Evolutionary conservation across 768 basidiomycete genomes (phyloP).

Genomic region (Agrocybe praecox): DNA sequence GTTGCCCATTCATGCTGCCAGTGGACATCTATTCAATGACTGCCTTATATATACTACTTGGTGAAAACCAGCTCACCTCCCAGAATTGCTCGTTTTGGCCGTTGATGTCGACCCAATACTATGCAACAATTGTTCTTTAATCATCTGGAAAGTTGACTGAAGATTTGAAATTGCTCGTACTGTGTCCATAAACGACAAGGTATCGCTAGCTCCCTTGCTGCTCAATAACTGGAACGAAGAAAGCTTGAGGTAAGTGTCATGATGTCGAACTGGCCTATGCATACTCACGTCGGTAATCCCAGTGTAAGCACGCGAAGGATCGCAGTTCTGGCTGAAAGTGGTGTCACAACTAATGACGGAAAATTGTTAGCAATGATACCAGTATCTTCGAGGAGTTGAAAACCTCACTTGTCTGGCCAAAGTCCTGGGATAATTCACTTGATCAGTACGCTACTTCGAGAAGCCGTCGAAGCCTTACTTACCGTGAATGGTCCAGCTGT

Average conservation of each 20-base stretch:
- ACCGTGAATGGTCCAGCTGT: conserved; percentile 82
- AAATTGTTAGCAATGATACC: neutral
- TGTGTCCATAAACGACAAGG: conserved; percentile 58
- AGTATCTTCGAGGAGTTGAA: neutral
- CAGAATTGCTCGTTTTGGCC: conserved; percentile 67
- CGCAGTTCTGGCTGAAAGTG: conserved; percentile 36
- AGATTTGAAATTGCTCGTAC: conserved; percentile 19
- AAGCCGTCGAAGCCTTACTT: too few species aligned
- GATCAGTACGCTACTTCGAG: neutral
- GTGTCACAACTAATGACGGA: conserved; percentile 57
- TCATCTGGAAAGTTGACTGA: neutral
- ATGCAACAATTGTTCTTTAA: neutral
- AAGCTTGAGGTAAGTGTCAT: conserved; percentile 2
- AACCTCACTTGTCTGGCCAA: conserved; percentile 66
- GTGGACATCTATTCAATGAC: neutral
- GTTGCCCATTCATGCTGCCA: conserved; percentile 72
- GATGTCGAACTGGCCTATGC: conserved; percentile 20
- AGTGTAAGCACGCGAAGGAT: conserved; percentile 39
- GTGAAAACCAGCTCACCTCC: conserved; percentile 50
- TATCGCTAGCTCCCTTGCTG: conserved; percentile 58
- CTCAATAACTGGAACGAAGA: conserved; percentile 47
- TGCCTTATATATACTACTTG: neutral
- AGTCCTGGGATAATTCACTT: conserved; percentile 41
- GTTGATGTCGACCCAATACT: conserved; percentile 66
- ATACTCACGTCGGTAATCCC: conserved; percentile 29